Conservation (phyloP, 2,329 filamentous ascomycete species). For the Neurospora sp. region DNA sequence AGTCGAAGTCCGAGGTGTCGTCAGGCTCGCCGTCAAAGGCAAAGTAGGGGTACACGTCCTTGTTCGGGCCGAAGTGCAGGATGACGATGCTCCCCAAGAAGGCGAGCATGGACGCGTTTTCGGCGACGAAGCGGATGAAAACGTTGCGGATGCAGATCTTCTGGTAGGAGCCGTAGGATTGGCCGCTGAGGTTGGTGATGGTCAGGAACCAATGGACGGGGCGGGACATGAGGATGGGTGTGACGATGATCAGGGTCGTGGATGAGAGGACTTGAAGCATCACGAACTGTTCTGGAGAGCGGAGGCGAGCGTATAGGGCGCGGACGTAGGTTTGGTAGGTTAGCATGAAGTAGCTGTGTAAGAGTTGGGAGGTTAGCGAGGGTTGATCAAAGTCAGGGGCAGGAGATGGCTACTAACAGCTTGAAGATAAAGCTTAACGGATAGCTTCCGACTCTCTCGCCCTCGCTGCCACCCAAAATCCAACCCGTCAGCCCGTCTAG, state of each 20-base stretch:
- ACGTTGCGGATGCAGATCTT: conserved; percentile 58
- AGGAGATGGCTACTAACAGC: conserved; percentile 35
- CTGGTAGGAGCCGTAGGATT: conserved; percentile 54
- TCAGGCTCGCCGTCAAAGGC: conserved; percentile 44
- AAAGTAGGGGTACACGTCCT: conserved; percentile 61
- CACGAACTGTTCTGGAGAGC: conserved; percentile 55
- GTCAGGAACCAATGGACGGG: conserved; percentile 46
- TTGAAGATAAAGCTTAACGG: conserved; percentile 65
- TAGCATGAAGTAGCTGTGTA: conserved; percentile 50
- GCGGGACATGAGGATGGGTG: conserved; percentile 53
- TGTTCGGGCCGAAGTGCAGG: conserved; percentile 57
- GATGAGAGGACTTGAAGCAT: conserved; percentile 56
- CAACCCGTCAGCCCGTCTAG: conserved; percentile 56
- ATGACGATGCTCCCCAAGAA: conserved; percentile 58
- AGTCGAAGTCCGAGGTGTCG: conserved; percentile 42
- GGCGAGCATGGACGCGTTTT: conserved; percentile 59
- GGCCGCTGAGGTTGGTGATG: conserved; percentile 44
- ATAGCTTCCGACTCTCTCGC: conserved; percentile 58
- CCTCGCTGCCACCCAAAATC: conserved; percentile 56
- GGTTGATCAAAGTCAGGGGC: not conserved
- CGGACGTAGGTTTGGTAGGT: conserved; percentile 66
- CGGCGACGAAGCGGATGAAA: conserved; percentile 57
- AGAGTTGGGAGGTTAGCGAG: conserved; percentile 7
- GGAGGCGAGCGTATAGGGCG: conserved; percentile 57
- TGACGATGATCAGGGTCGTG: conserved; percentile 51